Percentiles rank a stretch among this genome's conserved stretches.
phyloP scores from a whole-genome alignment of 306 rosid genomes.

The Corylus avellana region DNA sequence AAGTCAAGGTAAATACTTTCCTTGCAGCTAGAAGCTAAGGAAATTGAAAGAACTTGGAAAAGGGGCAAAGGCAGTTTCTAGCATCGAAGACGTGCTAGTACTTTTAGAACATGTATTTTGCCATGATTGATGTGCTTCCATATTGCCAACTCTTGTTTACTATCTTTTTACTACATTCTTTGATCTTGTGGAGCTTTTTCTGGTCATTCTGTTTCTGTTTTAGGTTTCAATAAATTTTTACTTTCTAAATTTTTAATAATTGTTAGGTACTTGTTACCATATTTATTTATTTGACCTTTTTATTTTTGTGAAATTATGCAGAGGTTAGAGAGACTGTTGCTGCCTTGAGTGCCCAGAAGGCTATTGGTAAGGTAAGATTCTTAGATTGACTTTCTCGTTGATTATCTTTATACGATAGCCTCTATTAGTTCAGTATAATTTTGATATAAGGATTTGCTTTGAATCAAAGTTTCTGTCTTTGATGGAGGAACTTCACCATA shows the following conservation, averaged over 20 bases:
- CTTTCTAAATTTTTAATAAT: not conserved
- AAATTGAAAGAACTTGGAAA: not conserved
- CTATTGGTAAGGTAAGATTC: conserved; percentile 60
- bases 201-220: not conserved
- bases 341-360: conserved; percentile 62
- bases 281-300: not conserved
- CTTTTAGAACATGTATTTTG: not conserved
- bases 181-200: not conserved
- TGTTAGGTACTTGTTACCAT: not conserved
- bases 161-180: not conserved
- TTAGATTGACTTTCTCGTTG: not conserved
- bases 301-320: conserved; percentile 35
- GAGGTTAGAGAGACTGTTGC: conserved; percentile 64
- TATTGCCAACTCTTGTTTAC: not conserved
- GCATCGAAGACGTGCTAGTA: not conserved
- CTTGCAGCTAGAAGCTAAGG: too few species aligned
- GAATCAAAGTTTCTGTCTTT: not conserved
- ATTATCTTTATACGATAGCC: not conserved
- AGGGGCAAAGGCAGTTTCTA: not conserved
- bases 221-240: not conserved
- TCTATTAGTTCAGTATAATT: not conserved
- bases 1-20: too few species aligned
- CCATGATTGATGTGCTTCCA: not conserved
- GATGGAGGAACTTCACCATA: not conserved
- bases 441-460: not conserved